Conservation (phyloP, 176 grass and related monocot species). For the Musa beccarii region DNA sequence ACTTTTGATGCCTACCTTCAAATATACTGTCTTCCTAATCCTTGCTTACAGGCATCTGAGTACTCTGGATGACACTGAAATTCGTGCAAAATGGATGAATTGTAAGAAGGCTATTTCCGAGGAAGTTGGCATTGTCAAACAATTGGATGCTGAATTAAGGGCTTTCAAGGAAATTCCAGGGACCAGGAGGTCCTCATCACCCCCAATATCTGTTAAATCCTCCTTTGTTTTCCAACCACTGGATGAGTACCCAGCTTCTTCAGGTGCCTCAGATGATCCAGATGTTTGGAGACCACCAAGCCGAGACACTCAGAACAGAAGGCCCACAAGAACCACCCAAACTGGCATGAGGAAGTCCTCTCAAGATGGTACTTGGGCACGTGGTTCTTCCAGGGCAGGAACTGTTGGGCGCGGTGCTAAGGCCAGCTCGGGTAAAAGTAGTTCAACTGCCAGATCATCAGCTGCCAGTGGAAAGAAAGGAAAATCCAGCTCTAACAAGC, state of each 20-base stretch:
- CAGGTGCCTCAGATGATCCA: conserved; percentile 70
- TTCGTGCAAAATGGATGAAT: conserved; percentile 70
- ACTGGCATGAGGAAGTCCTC: conserved; percentile 50
- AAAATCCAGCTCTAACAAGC: conserved; percentile 56
- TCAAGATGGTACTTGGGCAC: conserved; percentile 77
- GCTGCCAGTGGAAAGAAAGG: conserved; percentile 63
- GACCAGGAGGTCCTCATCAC: conserved; percentile 55
- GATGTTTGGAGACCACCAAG: conserved; percentile 82
- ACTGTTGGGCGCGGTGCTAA: conserved; percentile 50
- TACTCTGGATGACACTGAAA: conserved; percentile 59
- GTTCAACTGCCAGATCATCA: conserved; percentile 36
- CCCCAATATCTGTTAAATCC: conserved; percentile 74
- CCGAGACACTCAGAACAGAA: conserved; percentile 45
- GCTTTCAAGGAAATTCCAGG: conserved; percentile 68
- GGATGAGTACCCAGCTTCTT: conserved; percentile 82
- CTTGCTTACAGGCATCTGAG: conserved; percentile 55
- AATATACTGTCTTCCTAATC: neutral
- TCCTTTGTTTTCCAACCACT: conserved; percentile 87
- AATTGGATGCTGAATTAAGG: conserved; percentile 62
- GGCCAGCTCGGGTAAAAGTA: conserved; percentile 49
- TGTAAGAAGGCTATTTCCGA: conserved; percentile 84
- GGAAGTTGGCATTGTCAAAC: conserved; percentile 79
- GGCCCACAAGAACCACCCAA: conserved; percentile 40
- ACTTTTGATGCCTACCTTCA: neutral
- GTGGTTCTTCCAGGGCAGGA: conserved; percentile 56